phyloP scores from a whole-genome alignment of 768 basidiomycete genomes.

The Candolleomyces eurysporus region DNA sequence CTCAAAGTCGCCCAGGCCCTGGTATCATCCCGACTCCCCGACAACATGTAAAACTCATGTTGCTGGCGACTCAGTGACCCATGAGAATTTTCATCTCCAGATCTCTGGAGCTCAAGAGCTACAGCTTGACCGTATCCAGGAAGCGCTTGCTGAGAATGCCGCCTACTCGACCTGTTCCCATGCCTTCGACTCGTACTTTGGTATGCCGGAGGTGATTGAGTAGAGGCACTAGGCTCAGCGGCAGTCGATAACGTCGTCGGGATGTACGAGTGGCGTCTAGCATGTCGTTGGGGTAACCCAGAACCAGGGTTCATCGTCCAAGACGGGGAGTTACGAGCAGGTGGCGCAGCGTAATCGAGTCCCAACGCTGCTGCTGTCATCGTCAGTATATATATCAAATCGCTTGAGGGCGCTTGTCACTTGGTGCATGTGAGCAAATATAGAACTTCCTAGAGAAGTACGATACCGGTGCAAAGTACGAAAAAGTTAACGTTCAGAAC shows the following conservation, averaged over 20 bases:
- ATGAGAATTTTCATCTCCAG: neutral
- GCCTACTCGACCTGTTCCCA: neutral
- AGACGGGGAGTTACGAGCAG: neutral
- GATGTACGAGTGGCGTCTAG: conserved; percentile 7
- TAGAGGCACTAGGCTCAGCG: neutral
- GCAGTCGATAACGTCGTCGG: neutral
- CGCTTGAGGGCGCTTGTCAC: too few species aligned
- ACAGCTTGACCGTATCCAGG: conserved; percentile 7
- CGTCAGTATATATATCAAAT: neutral
- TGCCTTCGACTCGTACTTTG: neutral
- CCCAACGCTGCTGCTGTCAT: neutral
- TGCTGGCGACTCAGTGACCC: neutral
- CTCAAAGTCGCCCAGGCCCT: conserved; percentile 17
- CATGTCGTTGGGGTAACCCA: conserved; percentile 1
- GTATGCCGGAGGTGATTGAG: neutral
- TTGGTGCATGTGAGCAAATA: too few species aligned
- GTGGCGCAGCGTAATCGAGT: too few species aligned
- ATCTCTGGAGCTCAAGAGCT: conserved; percentile 1
- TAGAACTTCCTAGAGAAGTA: too few species aligned
- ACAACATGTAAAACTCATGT: conserved; percentile 4
- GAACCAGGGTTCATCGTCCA: neutral
- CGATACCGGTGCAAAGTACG: too few species aligned
- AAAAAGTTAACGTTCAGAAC: too few species aligned
- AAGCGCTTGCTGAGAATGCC: conserved; percentile 7
- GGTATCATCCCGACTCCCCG: neutral